Conservation (phyloP, 2,329 filamentous ascomycete genomes). For the Hypoxylon sp. region DNA sequence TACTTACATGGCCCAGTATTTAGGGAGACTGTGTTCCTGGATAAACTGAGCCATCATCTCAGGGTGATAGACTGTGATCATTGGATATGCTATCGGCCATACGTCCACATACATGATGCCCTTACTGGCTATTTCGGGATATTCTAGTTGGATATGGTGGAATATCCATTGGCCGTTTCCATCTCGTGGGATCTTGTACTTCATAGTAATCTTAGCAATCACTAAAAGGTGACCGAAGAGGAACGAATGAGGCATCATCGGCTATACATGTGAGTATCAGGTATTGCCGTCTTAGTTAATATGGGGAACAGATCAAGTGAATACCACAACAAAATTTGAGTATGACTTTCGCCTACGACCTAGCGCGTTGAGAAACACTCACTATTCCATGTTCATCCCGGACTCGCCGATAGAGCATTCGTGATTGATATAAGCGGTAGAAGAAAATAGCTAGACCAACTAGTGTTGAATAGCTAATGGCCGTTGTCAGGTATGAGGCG, state of each 20-base stretch:
- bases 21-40: constrained; percentile 53
- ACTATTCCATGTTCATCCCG: constrained; percentile 47
- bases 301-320: neutral
- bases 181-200: constrained; percentile 47
- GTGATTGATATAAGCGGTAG: constrained; percentile 45
- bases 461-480: constrained; percentile 30
- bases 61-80: constrained; percentile 54
- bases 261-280: constrained; percentile 42
- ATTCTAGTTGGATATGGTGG: constrained; percentile 45
- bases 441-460: constrained; percentile 44
- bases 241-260: constrained; percentile 52
- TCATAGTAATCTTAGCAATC: constrained; percentile 44
- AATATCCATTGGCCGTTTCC: constrained; percentile 43
- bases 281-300: neutral
- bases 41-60: constrained; percentile 54
- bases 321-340: neutral
- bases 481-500: constrained; percentile 24
- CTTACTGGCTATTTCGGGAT: constrained; percentile 46
- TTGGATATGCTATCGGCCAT: constrained; percentile 53
- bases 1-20: constrained; percentile 45
- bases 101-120: constrained; percentile 54
- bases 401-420: constrained; percentile 44
- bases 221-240: constrained; percentile 50
- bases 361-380: constrained; percentile 26
- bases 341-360: neutral